phyloP scores from a whole-genome alignment of 1,284 basidiomycete genomes.

The Cryptococcus sp. region DNA sequence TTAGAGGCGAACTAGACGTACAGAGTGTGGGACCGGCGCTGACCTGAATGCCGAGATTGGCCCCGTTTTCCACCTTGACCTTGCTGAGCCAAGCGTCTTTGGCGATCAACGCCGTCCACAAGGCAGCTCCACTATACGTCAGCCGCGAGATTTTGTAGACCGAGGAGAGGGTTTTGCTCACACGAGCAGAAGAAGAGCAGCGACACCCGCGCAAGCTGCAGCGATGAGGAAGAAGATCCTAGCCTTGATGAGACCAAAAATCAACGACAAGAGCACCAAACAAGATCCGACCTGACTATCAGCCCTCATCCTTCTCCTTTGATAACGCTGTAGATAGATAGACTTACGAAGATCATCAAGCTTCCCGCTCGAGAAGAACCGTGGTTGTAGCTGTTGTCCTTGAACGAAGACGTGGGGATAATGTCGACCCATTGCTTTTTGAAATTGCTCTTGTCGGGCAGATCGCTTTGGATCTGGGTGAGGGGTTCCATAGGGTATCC shows the following conservation, averaged over 20 bases:
- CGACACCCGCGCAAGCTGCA: constrained; percentile 30
- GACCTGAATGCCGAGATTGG: constrained; percentile 33
- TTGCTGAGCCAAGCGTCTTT: constrained; percentile 35
- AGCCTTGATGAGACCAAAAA: constrained; percentile 40
- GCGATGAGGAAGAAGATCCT: constrained; percentile 43
- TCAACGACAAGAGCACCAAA: constrained; percentile 32
- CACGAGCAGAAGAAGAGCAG: constrained; percentile 33
- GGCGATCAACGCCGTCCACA: constrained; percentile 44
- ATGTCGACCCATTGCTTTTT: constrained; percentile 23
- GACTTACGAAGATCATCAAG: constrained; percentile 41
- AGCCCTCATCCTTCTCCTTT: background rate
- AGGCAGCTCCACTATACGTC: constrained; percentile 35
- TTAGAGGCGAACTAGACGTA: constrained; percentile 7
- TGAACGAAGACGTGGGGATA: constrained; percentile 30
- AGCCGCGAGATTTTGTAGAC: background rate
- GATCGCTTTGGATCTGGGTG: constrained; percentile 37
- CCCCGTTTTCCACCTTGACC: constrained; percentile 30
- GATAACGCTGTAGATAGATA: background rate
- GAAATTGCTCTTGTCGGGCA: constrained; percentile 28
- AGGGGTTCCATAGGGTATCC: constrained; percentile 40
- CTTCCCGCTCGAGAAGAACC: constrained; percentile 29
- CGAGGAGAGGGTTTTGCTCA: constrained; percentile 16
- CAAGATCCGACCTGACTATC: constrained; percentile 31
- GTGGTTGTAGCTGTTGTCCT: constrained; percentile 34
- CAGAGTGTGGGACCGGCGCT: constrained; percentile 37